These are phyloP conservation scores for Mycosarcoma mackinlayi DNA, from an alignment of 1,284 basidiomycete genomes.

Conservation along the genomic window DNA sequence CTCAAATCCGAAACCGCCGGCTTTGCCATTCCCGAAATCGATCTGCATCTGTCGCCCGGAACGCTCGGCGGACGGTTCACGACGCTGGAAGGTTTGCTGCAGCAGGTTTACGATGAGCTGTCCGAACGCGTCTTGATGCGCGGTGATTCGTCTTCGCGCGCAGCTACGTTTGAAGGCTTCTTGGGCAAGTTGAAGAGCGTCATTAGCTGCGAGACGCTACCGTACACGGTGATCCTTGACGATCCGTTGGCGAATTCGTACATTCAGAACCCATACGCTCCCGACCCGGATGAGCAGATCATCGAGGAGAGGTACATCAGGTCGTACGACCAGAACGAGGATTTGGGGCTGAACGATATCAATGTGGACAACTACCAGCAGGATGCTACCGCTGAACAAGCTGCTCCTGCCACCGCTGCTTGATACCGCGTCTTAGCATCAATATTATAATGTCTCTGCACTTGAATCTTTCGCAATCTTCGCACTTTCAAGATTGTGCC, in stretches of 20 bases:
- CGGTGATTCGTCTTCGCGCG: constrained; percentile 74
- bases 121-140: constrained; percentile 84
- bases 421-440: neutral
- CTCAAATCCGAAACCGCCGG: constrained; percentile 79
- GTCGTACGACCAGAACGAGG: constrained; percentile 91
- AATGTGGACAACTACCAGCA: constrained; percentile 73
- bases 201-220: constrained; percentile 59
- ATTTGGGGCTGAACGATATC: constrained; percentile 95
- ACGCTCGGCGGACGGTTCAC: constrained; percentile 99
- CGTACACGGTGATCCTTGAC: constrained; percentile 85
- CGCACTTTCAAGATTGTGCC: no score
- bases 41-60: constrained; percentile 88
- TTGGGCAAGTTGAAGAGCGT: constrained; percentile 74
- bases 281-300: constrained; percentile 71
- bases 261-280: constrained; percentile 84
- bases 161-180: constrained; percentile 72
- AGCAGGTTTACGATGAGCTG: constrained; percentile 95
- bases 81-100: constrained; percentile 92
- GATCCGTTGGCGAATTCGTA: constrained; percentile 96
- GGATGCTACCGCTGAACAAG: constrained; percentile 2
- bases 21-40: constrained; percentile 91
- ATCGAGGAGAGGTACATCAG: constrained; percentile 81
- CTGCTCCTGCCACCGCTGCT: neutral
- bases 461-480: no score
- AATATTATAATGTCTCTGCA: neutral